Base-by-base conservation (phyloP, 768 basidiomycete genomes). In the Podaxis mareebaensis region DNA sequence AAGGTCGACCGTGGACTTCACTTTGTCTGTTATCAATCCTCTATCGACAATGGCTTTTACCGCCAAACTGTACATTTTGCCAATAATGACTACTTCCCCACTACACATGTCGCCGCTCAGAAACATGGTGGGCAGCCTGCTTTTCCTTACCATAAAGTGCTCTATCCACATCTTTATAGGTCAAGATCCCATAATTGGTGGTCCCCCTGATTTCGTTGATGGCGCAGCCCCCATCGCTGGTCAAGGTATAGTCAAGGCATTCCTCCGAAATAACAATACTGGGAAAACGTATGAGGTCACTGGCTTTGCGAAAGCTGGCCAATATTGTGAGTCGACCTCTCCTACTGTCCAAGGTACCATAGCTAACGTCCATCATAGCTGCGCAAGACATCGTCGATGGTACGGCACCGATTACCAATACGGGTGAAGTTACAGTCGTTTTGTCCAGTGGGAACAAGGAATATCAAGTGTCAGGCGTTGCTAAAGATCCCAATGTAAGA, bases 1-100 rank as follows among this genome's bases (percentile, higher is more conserved):
- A 12, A 12, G 40, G 17, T 12, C 40, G 13, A 12, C 17, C 40
- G 40, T n/a, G 73, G 71, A 3, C 67, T 78, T 28, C 64, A 72
- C 28, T 77, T 77, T 61, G 67, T 72, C 36, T 74, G 71, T 52
- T 80, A 80, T 67, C 77, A 78, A 63, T 73, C 76, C 8, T 59
- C 63, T 17, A 66, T 79, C 62, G 65, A 68, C 57, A 66, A 71
- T 17, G 79, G 79, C 17, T 79, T 79, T 33, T 30, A 42, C 26
- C 24, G 30, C 33, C 62, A 66, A 52, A 64, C 62, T 1, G 55
- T 42, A n/a, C 39, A 39, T 10, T 66, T 63, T 39, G 52, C 52
- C 26, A 49, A 36, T 13, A 63, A 63, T 24, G 57, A 63, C 12
- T 64, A 49, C 42, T 63, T 58, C 48, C 51, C 63, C 38, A n/a